Conservation (phyloP, 78 protist species). For the Goniomonas avonlea region DNA sequence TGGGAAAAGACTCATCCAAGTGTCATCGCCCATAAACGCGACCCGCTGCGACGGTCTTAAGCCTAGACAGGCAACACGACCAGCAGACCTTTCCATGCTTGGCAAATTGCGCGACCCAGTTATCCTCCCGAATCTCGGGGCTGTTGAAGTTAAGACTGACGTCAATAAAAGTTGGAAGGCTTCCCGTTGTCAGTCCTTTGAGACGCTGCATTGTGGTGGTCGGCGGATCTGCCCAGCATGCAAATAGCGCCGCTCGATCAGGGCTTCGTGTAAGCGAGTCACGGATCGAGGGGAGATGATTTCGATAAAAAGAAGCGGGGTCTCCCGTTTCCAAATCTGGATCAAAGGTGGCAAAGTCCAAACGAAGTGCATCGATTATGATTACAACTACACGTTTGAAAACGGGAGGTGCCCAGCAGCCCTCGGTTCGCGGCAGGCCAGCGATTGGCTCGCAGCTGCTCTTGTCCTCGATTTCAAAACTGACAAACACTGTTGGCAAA, state of each 20-base stretch:
- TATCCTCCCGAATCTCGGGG: conserved; percentile 72
- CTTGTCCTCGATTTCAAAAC: neutral
- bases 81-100: neutral
- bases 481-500: neutral
- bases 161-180: conserved; percentile 89
- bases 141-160: conserved; percentile 55
- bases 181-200: conserved; percentile 70
- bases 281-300: neutral
- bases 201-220: conserved; percentile 91
- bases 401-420: neutral
- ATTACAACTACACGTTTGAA: conserved; percentile 18
- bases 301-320: neutral
- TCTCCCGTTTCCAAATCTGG: neutral
- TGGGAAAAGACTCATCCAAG: conserved; percentile 81
- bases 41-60: neutral
- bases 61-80: neutral
- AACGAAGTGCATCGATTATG: conserved; percentile 51
- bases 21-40: conserved; percentile 88
- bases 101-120: conserved; percentile 52
- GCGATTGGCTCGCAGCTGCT: no score
- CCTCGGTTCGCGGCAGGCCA: neutral
- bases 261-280: neutral
- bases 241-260: conserved; percentile 25
- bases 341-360: conserved; percentile 40
- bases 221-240: conserved; percentile 81